Conservation (phyloP, 1,284 basidiomycete genomes). For the Pyrrhoderma lamaoense region DNA sequence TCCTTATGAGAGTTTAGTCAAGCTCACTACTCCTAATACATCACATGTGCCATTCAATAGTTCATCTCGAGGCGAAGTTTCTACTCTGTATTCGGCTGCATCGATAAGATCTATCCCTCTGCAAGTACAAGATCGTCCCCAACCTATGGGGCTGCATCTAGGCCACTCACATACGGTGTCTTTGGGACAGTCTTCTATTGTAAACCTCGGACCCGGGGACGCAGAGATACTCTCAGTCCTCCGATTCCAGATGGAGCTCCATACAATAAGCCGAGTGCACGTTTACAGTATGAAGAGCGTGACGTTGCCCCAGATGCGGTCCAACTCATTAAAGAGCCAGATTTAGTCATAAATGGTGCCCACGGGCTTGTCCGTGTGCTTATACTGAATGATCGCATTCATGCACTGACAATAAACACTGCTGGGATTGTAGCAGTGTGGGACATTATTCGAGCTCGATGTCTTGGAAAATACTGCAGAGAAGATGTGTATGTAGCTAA, state of each 20-base stretch:
- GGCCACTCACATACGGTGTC: slow-evolving; percentile 18
- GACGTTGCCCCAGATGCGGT: slow-evolving; percentile 77
- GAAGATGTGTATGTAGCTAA: slow-evolving; percentile 58
- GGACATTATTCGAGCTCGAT: slow-evolving; percentile 80
- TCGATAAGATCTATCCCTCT: slow-evolving; percentile 65
- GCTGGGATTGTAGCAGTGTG: slow-evolving; percentile 82
- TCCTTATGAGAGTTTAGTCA: slow-evolving; percentile 76
- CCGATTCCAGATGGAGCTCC: slow-evolving; percentile 9
- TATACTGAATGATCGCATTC: slow-evolving; percentile 85
- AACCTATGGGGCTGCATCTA: slow-evolving; percentile 18
- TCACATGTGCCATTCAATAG: slow-evolving; percentile 48
- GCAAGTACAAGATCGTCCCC: slow-evolving; percentile 25
- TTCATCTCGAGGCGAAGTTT: slow-evolving; percentile 48
- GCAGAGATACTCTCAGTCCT: slow-evolving; percentile 35
- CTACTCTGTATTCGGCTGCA: slow-evolving; percentile 78
- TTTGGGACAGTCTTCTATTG: slow-evolving; percentile 25
- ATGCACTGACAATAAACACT: slow-evolving; percentile 88
- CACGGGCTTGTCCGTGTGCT: slow-evolving; percentile 79
- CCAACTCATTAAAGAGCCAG: slow-evolving; percentile 54
- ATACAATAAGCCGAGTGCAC: slow-evolving; percentile 31
- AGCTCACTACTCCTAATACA: slow-evolving; percentile 70
- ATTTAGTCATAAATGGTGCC: slow-evolving; percentile 69
- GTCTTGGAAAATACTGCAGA: slow-evolving; percentile 63
- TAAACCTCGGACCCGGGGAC: not conserved
- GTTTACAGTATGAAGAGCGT: slow-evolving; percentile 63